Percentiles rank a stretch among this genome's conserved stretches.
Conservation (phyloP, 2,329 filamentous ascomycete species). For the Metarhizium guizhouense region DNA sequence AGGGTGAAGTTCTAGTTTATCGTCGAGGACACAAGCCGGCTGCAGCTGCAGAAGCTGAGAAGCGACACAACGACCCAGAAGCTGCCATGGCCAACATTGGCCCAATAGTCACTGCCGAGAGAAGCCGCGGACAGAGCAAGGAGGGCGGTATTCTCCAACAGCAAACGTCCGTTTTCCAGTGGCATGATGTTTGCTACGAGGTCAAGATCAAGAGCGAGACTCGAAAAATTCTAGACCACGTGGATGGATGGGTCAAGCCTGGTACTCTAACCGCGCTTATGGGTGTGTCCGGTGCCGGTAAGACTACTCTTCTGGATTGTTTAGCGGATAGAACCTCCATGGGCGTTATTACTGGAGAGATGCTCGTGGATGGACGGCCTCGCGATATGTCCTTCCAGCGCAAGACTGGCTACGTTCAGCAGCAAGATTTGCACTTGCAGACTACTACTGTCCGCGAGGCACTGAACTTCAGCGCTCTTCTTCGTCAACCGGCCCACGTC, state of each 20-base stretch:
- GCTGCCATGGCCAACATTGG: conserved; percentile 41
- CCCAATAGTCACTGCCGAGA: conserved; percentile 36
- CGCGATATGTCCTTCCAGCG: conserved; percentile 80
- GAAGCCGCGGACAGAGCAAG: conserved; percentile 27
- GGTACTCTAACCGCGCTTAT: conserved; percentile 84
- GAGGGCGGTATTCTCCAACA: conserved; percentile 32
- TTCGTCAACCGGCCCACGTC: conserved; percentile 73
- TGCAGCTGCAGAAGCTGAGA: conserved; percentile 48
- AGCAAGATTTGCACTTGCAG: conserved; percentile 80
- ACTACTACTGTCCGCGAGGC: conserved; percentile 85
- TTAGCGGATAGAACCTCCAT: conserved; percentile 79
- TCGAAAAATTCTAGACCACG: conserved; percentile 70
- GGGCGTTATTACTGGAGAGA: conserved; percentile 80
- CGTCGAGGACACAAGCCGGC: conserved; percentile 57
- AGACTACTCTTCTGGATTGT: conserved; percentile 82
- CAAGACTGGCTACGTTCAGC: conserved; percentile 86
- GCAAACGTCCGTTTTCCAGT: conserved; percentile 75
- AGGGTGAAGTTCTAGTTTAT: conserved; percentile 70
- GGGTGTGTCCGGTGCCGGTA: conserved; percentile 89
- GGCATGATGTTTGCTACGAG: conserved; percentile 72
- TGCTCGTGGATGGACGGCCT: conserved; percentile 56
- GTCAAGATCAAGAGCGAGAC: conserved; percentile 69
- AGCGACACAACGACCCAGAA: conserved; percentile 53
- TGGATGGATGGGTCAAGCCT: conserved; percentile 90
- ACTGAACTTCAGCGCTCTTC: conserved; percentile 73